phyloP scores from a whole-genome alignment of 352 stramenopile species.

The Phytopythium litorale region DNA sequence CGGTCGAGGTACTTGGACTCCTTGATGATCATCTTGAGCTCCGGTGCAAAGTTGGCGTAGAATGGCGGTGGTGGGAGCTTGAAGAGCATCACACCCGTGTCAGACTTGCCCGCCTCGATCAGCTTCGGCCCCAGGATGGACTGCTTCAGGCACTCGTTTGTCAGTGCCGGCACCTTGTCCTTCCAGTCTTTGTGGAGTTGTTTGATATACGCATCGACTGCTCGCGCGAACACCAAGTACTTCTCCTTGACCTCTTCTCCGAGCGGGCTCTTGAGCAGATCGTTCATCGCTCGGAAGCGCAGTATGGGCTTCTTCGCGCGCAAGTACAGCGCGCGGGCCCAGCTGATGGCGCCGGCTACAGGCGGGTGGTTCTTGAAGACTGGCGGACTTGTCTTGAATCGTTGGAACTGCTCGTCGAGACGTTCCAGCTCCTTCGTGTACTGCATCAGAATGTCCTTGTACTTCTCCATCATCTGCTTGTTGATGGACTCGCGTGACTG shows the following conservation, averaged over 20 bases:
- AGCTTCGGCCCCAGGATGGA: constrained; percentile 89
- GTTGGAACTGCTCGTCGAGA: constrained; percentile 89
- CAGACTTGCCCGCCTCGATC: constrained; percentile 67
- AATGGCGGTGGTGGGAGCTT: constrained; percentile 90
- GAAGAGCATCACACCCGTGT: constrained; percentile 70
- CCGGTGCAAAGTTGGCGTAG: constrained; percentile 91
- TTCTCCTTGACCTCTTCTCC: constrained; percentile 93
- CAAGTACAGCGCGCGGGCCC: constrained; percentile 83
- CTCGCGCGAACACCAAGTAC: constrained; percentile 92
- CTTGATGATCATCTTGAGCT: constrained; percentile 94
- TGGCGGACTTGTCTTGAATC: constrained; percentile 71
- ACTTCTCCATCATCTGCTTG: constrained; percentile 96
- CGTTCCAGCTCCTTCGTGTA: constrained; percentile 95
- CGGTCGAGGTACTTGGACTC: constrained; percentile 95
- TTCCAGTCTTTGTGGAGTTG: constrained; percentile 93
- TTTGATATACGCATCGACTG: constrained; percentile 92
- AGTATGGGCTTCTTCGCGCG: constrained; percentile 94
- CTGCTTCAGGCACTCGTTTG: constrained; percentile 92
- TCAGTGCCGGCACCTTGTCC: constrained; percentile 78
- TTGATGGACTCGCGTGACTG: constrained; percentile 94
- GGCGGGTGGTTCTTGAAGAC: constrained; percentile 94
- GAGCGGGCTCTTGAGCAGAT: constrained; percentile 87
- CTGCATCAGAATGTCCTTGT: constrained; percentile 96
- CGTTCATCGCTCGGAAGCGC: constrained; percentile 91
- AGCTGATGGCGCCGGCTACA: constrained; percentile 81